Evolutionary conservation across 495 filamentous ascomycete species (phyloP).

Genomic region (Aspergillus wentii): DNA sequence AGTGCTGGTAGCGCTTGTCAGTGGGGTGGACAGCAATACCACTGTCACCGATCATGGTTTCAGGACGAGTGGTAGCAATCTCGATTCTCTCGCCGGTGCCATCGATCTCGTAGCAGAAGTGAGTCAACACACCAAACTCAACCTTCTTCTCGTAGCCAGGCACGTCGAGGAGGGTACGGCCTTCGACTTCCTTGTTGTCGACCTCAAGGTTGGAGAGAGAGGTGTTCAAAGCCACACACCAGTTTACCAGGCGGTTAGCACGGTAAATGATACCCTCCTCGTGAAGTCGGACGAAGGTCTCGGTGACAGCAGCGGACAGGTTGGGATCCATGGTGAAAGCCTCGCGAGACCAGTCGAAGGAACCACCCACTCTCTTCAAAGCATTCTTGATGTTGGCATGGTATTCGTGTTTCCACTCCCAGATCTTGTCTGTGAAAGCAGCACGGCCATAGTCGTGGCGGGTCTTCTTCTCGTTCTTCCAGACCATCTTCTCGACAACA

Average conservation of each 20-base stretch:
- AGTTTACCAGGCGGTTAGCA: slow-evolving; percentile 72
- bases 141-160: slow-evolving; percentile 63
- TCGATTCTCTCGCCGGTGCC: slow-evolving; percentile 61
- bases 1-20: slow-evolving; percentile 58
- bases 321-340: slow-evolving; percentile 73
- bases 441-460: slow-evolving; percentile 62
- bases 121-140: slow-evolving; percentile 66
- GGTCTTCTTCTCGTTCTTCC: slow-evolving; percentile 59
- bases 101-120: slow-evolving; percentile 69
- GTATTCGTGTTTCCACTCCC: slow-evolving; percentile 70
- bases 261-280: slow-evolving; percentile 75
- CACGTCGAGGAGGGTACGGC: slow-evolving; percentile 60
- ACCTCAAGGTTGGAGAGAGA: slow-evolving; percentile 74
- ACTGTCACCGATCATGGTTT: slow-evolving; percentile 79
- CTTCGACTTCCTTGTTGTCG: slow-evolving; percentile 65
- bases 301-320: slow-evolving; percentile 61
- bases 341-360: slow-evolving; percentile 60
- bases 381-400: slow-evolving; percentile 57
- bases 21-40: slow-evolving; percentile 74
- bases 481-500: slow-evolving; percentile 75
- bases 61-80: slow-evolving; percentile 72
- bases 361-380: slow-evolving; percentile 54
- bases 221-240: slow-evolving; percentile 70
- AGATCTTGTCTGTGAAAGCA: slow-evolving; percentile 54
- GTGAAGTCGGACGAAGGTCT: slow-evolving; percentile 68